Percentiles rank a stretch among this genome's conserved stretches.
phyloP scores from a whole-genome alignment of 176 grass and related monocot species.

The Urochloa ruziziensis region DNA sequence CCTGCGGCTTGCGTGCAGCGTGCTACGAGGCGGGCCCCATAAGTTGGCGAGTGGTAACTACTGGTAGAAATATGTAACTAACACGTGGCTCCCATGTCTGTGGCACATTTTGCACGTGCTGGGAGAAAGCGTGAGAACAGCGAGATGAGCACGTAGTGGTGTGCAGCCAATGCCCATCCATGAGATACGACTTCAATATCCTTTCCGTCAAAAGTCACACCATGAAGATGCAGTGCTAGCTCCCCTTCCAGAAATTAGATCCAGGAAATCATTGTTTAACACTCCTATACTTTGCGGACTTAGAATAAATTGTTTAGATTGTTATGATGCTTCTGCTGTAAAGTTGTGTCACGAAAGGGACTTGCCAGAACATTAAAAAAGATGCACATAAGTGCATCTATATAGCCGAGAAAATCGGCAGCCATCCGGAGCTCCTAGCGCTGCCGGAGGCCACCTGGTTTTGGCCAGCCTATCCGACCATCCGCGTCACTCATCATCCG shows the following conservation, averaged over 20 bases:
- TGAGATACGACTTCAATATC: not conserved
- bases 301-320: too few relatives aligned
- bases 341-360: not conserved
- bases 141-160: not conserved
- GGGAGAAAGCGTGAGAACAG: not conserved
- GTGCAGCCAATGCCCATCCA: not conserved
- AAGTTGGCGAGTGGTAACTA: not conserved
- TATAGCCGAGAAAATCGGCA: too few relatives aligned
- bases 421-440: too few relatives aligned
- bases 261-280: too few relatives aligned
- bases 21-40: not conserved
- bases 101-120: constrained; percentile 13
- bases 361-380: not conserved
- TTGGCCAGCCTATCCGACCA: too few relatives aligned
- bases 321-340: too few relatives aligned
- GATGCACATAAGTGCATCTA: too few relatives aligned
- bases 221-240: not conserved
- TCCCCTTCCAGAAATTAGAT: not conserved
- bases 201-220: not conserved
- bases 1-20: not conserved
- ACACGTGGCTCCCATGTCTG: constrained; percentile 6
- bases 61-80: not conserved
- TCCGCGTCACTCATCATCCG: too few relatives aligned
- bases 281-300: too few relatives aligned
- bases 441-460: too few relatives aligned